Percentiles rank a stretch among this genome's conserved stretches.
Conservation (phyloP, 805 yeast genomes). For the Wickerhamiella occidentalis region DNA sequence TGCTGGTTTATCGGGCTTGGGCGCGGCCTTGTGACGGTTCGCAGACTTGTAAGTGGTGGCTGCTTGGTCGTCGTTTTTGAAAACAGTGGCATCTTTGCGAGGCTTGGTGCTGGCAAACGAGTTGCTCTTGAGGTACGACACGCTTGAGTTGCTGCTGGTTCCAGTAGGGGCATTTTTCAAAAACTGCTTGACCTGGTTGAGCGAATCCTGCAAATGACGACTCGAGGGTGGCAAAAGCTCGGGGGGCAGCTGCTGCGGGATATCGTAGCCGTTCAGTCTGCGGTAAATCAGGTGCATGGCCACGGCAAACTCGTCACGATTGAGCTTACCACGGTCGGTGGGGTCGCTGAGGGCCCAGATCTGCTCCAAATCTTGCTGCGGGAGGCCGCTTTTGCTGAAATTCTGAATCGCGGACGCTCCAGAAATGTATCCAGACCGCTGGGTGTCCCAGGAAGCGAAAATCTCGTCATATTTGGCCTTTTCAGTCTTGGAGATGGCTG, state of each 20-base stretch:
- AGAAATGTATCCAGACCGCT: slow-evolving; percentile 53
- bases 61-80: slow-evolving; percentile 63
- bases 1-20: slow-evolving; percentile 6
- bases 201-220: slow-evolving; percentile 56
- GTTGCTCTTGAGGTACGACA: slow-evolving; percentile 26
- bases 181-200: slow-evolving; percentile 56
- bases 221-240: slow-evolving; percentile 83
- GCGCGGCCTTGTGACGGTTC: slow-evolving; percentile 43
- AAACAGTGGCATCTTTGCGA: slow-evolving; percentile 37
- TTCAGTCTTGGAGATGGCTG: slow-evolving; percentile 82
- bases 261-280: slow-evolving; percentile 73
- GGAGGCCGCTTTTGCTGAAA: slow-evolving; percentile 82
- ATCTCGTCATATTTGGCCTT: slow-evolving; percentile 76
- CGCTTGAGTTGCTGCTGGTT: slow-evolving; percentile 12
- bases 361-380: slow-evolving; percentile 71
- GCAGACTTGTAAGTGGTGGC: slow-evolving; percentile 48
- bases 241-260: slow-evolving; percentile 74
- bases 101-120: slow-evolving; percentile 26
- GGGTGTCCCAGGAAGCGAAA: slow-evolving; percentile 75
- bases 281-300: slow-evolving; percentile 96
- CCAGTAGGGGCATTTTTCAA: slow-evolving; percentile 29
- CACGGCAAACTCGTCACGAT: slow-evolving; percentile 83
- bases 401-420: slow-evolving; percentile 76
- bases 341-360: slow-evolving; percentile 87
- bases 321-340: slow-evolving; percentile 68